These are phyloP conservation scores for Micractinium conductrix DNA, from an alignment of 139 green algal species.

Conservation along the genomic window DNA sequence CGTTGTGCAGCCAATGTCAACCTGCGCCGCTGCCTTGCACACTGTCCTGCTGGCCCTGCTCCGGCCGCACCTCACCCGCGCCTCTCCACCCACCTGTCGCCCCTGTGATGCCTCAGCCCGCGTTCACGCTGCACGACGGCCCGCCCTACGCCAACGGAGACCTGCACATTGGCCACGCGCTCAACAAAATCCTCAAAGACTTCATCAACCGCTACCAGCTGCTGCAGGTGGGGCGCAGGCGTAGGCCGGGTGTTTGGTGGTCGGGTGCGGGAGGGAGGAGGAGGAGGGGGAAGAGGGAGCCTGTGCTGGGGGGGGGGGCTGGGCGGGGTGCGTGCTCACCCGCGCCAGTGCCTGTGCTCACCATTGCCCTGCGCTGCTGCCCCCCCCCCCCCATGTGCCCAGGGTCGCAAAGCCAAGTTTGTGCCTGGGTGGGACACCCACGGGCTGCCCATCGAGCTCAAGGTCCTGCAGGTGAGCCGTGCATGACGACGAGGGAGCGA, in stretches of 20 bases:
- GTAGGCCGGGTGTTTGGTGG: too few relatives aligned
- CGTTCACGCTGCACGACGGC: conserved; percentile 98
- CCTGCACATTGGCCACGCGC: conserved; percentile 97
- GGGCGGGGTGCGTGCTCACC: neutral
- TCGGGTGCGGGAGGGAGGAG: too few relatives aligned
- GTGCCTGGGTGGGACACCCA: conserved; percentile 99
- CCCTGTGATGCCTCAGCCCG: conserved; percentile 50
- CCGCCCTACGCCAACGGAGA: conserved; percentile 99
- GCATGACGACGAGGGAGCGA: too few relatives aligned
- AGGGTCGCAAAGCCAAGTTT: conserved; percentile 76
- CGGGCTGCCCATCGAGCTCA: conserved; percentile 99
- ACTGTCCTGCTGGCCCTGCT: too few relatives aligned
- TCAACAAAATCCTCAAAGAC: conserved; percentile 99
- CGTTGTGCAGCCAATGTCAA: too few relatives aligned
- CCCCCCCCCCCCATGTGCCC: conserved; percentile 13
- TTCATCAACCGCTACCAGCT: conserved; percentile 82
- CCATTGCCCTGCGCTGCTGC: neutral
- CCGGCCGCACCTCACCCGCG: too few relatives aligned
- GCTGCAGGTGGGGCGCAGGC: conserved; percentile 42
- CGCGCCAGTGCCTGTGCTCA: neutral
- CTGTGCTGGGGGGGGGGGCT: neutral
- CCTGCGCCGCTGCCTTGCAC: too few relatives aligned
- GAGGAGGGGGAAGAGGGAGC: neutral
- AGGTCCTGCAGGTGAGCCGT: conserved; percentile 61
- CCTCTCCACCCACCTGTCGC: too few relatives aligned